A percentile compares a stretch with the other conserved stretches of the same genome.
Evolutionary conservation across 495 filamentous ascomycete species (phyloP).

Genomic region (Podospora pseudopauciseta): DNA sequence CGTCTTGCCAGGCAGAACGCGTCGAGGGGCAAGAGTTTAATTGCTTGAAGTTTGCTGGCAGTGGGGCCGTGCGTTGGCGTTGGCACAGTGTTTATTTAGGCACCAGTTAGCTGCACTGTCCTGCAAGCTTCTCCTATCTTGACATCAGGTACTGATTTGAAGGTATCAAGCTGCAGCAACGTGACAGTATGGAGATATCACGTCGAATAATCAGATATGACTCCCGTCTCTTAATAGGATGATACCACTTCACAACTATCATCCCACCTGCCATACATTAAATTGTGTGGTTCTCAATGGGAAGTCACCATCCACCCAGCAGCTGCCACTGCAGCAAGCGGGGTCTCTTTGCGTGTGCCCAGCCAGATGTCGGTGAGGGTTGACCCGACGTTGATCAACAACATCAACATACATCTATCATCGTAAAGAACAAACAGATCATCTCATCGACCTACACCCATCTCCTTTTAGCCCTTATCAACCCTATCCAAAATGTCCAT

Average conservation of each 20-base stretch:
- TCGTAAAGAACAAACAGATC: neutral
- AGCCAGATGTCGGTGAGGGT: slow-evolving; percentile 26
- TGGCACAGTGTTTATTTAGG: neutral
- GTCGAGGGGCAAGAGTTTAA: slow-evolving; percentile 31
- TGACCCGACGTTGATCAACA: neutral
- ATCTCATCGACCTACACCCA: neutral
- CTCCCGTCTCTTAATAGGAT: neutral
- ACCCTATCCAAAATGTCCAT: slow-evolving; percentile 14
- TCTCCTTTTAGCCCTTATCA: neutral
- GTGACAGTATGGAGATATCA: neutral
- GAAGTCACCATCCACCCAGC: neutral
- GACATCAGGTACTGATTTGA: neutral
- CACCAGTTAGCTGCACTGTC: slow-evolving; percentile 4
- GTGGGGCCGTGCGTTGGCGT: neutral
- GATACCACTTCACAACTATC: neutral
- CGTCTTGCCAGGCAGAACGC: slow-evolving; percentile 18
- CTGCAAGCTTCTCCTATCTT: neutral
- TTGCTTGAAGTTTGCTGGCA: slow-evolving; percentile 19
- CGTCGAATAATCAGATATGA: neutral
- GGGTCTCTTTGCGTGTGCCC: slow-evolving; percentile 4
- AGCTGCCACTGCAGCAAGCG: slow-evolving; percentile 5
- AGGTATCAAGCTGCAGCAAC: neutral
- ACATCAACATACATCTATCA: slow-evolving; percentile 1
- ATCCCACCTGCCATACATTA: neutral
- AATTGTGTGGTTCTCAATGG: neutral